phyloP scores from a whole-genome alignment of 306 rosid genomes.

The Inga leiocalycina region DNA sequence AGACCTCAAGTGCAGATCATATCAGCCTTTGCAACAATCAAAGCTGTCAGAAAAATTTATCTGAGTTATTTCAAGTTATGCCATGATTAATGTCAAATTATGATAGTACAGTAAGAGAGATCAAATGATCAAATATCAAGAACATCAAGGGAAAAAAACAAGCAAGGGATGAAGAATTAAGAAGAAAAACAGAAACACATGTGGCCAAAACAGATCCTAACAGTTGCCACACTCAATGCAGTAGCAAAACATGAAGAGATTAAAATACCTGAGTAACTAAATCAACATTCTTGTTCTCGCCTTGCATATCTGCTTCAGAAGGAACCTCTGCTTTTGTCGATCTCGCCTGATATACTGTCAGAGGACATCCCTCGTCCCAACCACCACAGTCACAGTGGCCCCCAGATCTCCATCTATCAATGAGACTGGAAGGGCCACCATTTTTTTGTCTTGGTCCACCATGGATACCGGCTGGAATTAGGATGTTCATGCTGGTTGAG shows the following conservation, averaged over 20 bases:
- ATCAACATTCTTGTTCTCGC: conserved; percentile 66
- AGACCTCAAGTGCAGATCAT: background rate
- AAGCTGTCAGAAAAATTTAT: background rate
- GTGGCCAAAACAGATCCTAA: background rate
- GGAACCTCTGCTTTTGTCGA: conserved; percentile 43
- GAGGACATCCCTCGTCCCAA: conserved; percentile 97
- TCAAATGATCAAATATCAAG: background rate
- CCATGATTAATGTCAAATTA: background rate
- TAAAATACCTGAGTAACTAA: conserved; percentile 60
- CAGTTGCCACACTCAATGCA: conserved; percentile 9
- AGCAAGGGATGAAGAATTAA: background rate
- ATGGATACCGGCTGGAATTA: conserved; percentile 89
- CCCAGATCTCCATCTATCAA: conserved; percentile 86
- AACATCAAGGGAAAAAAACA: background rate
- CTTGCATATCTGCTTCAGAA: conserved; percentile 46
- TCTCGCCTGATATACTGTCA: conserved; percentile 64
- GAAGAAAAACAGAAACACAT: background rate
- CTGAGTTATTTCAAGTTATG: background rate
- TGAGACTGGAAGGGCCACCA: conserved; percentile 83
- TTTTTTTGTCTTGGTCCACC: conserved; percentile 82
- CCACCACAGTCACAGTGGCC: conserved; percentile 96
- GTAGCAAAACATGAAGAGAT: conserved; percentile 9
- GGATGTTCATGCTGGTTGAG: conserved; percentile 63
- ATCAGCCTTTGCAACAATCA: conserved; percentile 22
- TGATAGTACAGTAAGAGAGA: conserved; percentile 4